phyloP scores from a whole-genome alignment of 2,329 filamentous ascomycete genomes.

The Atkinsonella hypoxylon region DNA sequence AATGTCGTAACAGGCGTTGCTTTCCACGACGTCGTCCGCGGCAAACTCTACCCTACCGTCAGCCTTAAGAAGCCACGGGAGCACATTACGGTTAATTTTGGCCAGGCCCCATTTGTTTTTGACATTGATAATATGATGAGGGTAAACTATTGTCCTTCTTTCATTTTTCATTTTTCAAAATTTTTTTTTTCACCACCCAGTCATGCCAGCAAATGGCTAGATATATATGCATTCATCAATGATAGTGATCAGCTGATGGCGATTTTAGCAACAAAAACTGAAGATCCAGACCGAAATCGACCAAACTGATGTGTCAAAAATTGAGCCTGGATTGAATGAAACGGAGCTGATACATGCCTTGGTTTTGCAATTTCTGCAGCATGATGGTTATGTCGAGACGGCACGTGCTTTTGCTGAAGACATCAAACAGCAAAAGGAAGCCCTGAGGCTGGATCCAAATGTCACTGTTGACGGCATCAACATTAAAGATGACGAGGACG shows the following conservation, averaged over 20 bases:
- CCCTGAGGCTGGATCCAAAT: constrained; percentile 47
- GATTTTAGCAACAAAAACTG: constrained; percentile 44
- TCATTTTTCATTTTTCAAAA: too few species aligned
- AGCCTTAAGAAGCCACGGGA: constrained; percentile 56
- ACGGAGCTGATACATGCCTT: constrained; percentile 70
- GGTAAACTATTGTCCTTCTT: constrained; percentile 33
- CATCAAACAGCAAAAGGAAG: constrained; percentile 59
- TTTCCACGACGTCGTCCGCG: constrained; percentile 52
- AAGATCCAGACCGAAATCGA: constrained; percentile 49
- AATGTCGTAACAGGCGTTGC: constrained; percentile 43
- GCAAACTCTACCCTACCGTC: constrained; percentile 53
- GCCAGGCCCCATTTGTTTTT: constrained; percentile 69
- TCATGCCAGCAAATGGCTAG: not conserved
- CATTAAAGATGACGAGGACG: constrained; percentile 73
- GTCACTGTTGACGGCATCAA: constrained; percentile 46
- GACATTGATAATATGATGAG: constrained; percentile 81
- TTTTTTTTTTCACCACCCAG: not conserved
- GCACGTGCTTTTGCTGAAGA: constrained; percentile 80
- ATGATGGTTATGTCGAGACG: constrained; percentile 92
- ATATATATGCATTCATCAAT: not conserved
- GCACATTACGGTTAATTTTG: constrained; percentile 52
- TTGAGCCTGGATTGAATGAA: constrained; percentile 58
- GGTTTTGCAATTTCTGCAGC: constrained; percentile 75
- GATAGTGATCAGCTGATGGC: not conserved
- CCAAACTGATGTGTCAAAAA: constrained; percentile 40